These are phyloP conservation scores for Entrophospora sp. DNA, from an alignment of 192 early-diverging fungal genomes.

Conservation along the genomic window DNA sequence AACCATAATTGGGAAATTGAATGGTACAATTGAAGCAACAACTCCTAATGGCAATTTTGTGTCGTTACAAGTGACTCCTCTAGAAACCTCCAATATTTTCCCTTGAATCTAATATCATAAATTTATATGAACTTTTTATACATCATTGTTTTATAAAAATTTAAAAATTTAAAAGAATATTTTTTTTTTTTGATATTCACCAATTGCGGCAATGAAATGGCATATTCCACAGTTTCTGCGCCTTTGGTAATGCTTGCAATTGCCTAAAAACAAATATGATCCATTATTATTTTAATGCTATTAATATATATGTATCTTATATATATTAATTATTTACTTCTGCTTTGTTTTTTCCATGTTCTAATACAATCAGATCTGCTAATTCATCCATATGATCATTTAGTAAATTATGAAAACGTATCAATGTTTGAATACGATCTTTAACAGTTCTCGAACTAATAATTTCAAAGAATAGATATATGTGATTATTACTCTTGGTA, in stretches of 20 bases:
- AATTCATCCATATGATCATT: constrained; percentile 54
- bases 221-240: constrained; percentile 73
- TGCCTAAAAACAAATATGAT: constrained; percentile 25
- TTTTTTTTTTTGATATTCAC: constrained; percentile 1
- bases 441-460: constrained; percentile 49
- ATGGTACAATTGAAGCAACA: constrained; percentile 71
- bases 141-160: too few relatives aligned
- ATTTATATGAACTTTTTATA: too few relatives aligned
- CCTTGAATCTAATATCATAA: constrained; percentile 31
- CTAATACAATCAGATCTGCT: constrained; percentile 59
- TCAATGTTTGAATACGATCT: constrained; percentile 53
- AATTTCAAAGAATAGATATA: too few relatives aligned
- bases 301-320: not conserved
- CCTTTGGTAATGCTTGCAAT: constrained; percentile 66
- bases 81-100: constrained; percentile 51
- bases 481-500: too few relatives aligned
- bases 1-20: constrained; percentile 82
- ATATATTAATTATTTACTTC: constrained; percentile 26
- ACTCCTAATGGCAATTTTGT: constrained; percentile 61
- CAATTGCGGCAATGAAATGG: constrained; percentile 55
- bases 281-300: not conserved
- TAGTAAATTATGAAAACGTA: constrained; percentile 50
- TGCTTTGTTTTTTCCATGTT: constrained; percentile 71
- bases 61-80: constrained; percentile 60
- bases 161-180: not conserved